phyloP scores from a whole-genome alignment of 179 eudicot species.

The Gypsophila paniculata region DNA sequence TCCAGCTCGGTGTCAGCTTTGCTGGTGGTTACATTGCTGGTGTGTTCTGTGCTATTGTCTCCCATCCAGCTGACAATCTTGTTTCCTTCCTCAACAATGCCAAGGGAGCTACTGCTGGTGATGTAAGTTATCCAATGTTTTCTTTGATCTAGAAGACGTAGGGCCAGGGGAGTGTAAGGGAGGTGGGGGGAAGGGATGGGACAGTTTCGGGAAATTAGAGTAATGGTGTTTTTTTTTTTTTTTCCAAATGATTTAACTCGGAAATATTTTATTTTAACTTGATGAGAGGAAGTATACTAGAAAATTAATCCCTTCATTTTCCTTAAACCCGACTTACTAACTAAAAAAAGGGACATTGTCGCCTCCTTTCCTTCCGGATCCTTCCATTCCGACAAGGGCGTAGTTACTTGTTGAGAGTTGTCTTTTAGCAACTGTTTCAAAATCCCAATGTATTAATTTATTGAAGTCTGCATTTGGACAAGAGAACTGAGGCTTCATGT shows the following conservation, averaged over 20 bases:
- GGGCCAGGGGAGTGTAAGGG: no score
- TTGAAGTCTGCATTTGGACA: not conserved
- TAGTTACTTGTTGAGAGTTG: not conserved
- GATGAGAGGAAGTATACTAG: no score
- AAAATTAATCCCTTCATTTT: no score
- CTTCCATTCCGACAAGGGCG: not conserved
- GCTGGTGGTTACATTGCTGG: constrained; percentile 83
- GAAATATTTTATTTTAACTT: not conserved
- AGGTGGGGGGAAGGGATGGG: not conserved
- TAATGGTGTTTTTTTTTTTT: not conserved
- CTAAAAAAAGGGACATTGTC: not conserved
- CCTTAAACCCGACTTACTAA: no score
- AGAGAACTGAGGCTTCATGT: not conserved
- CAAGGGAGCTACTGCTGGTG: constrained; percentile 74
- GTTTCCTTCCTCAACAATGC: constrained; percentile 92
- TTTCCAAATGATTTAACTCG: not conserved
- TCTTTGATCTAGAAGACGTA: not conserved
- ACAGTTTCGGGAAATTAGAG: no score
- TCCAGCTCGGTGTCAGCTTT: constrained; percentile 87
- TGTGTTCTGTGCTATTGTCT: constrained; percentile 70
- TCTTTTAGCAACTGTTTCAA: no score
- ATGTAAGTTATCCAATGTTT: constrained; percentile 40
- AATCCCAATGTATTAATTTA: not conserved
- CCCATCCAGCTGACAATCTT: constrained; percentile 91
- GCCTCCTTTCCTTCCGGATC: not conserved